Percentiles rank a stretch among this genome's conserved stretches.
Evolutionary conservation across 306 rosid genomes (phyloP).

Genomic region (Prunus kanzakura): DNA sequence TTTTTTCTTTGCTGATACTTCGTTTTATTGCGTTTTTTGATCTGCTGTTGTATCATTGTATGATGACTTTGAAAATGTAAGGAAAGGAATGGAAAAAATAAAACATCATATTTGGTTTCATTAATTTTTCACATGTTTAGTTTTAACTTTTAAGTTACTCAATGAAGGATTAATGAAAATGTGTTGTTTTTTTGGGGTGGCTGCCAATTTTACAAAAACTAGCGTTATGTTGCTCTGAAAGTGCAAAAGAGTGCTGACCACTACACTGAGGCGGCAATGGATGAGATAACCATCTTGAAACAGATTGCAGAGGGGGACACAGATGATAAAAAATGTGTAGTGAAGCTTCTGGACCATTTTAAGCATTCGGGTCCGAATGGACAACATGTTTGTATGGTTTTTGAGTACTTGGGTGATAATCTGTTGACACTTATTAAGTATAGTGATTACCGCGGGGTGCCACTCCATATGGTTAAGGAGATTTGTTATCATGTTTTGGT

Average conservation of each 20-base stretch:
- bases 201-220: constrained; percentile 28
- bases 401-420: constrained; percentile 94
- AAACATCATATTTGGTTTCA: background rate
- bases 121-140: background rate
- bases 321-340: constrained; percentile 79
- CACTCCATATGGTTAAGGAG: constrained; percentile 76
- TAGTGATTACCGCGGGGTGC: constrained; percentile 78
- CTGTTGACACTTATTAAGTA: constrained; percentile 86
- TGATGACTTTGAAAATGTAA: background rate
- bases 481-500: constrained; percentile 81
- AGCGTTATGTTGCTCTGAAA: constrained; percentile 88
- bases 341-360: constrained; percentile 94
- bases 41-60: background rate
- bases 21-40: background rate
- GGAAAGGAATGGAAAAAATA: background rate
- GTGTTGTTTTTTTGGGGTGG: background rate
- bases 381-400: constrained; percentile 94
- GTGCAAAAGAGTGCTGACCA: constrained; percentile 99
- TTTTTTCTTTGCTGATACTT: background rate
- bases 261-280: constrained; percentile 96
- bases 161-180: constrained; percentile 9
- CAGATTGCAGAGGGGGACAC: constrained; percentile 91
- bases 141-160: background rate
- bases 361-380: constrained; percentile 97
- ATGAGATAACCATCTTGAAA: constrained; percentile 86